Percentiles rank a stretch among this genome's conserved stretches.
Evolutionary conservation across 176 grass and related monocot genomes (phyloP).

Genomic region (Paspalum vaginatum): DNA sequence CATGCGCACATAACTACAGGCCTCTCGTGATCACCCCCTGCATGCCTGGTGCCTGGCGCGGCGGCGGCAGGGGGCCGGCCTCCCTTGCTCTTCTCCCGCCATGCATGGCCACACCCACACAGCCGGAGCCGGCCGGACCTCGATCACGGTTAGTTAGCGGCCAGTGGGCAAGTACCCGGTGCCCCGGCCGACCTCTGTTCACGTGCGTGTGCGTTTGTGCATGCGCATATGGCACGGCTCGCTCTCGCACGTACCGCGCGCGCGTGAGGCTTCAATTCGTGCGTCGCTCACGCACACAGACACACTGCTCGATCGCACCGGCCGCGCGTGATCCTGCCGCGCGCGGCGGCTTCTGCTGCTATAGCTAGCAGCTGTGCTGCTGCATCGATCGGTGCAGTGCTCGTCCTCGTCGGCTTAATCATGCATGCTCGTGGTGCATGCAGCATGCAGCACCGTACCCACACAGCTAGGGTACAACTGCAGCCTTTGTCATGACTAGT

Average conservation of each 20-base stretch:
- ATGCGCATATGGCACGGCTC: background rate
- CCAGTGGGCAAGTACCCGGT: too few species aligned
- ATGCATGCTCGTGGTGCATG: background rate
- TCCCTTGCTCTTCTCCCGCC: too few species aligned
- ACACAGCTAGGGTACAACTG: slow-evolving; percentile 11
- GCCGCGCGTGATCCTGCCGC: background rate
- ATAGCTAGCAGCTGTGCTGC: background rate
- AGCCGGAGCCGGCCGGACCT: too few species aligned
- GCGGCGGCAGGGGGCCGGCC: too few species aligned
- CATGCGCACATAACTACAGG: slow-evolving; percentile 22
- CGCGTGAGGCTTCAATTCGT: background rate
- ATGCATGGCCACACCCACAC: too few species aligned
- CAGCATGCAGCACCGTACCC: background rate
- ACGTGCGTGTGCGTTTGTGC: slow-evolving; percentile 18
- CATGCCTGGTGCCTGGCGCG: too few species aligned
- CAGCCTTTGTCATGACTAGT: background rate
- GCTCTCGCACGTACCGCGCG: background rate
- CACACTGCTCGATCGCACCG: background rate
- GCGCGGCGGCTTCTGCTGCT: background rate
- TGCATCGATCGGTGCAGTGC: background rate
- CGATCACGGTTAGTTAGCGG: too few species aligned
- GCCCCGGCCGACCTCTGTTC: slow-evolving; percentile 6
- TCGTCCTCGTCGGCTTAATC: background rate
- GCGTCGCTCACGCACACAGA: background rate
- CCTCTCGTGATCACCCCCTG: slow-evolving; percentile 37